These are phyloP conservation scores for Penicillium sp. DNA, from an alignment of 2,329 filamentous ascomycete species.

Conservation along the genomic window DNA sequence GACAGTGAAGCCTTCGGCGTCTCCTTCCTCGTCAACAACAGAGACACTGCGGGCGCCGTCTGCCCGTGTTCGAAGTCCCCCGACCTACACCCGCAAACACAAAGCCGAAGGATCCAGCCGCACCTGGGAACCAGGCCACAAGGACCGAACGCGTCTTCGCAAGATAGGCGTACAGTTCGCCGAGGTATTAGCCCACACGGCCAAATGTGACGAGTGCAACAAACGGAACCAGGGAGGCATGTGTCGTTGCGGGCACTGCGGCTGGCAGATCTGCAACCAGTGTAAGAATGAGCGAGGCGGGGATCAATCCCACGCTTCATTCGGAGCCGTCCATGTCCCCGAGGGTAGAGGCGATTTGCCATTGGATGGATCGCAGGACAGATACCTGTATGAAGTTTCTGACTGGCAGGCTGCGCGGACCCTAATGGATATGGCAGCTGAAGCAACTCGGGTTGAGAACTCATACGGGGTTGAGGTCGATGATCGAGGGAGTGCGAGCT, in stretches of 20 bases:
- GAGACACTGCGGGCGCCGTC: neutral
- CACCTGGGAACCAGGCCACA: neutral
- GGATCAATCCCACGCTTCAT: conserved; percentile 10
- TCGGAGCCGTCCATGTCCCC: conserved; percentile 6
- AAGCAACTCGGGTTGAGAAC: no score
- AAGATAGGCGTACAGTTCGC: conserved; percentile 13
- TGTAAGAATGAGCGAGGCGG: conserved; percentile 10
- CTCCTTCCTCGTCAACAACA: neutral
- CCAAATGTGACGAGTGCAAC: conserved; percentile 18
- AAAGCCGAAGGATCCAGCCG: neutral
- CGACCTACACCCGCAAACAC: neutral
- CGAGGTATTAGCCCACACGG: conserved; percentile 16
- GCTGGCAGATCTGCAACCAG: conserved; percentile 16
- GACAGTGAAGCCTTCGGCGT: neutral
- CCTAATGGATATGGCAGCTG: neutral
- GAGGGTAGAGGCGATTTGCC: neutral
- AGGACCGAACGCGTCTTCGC: neutral
- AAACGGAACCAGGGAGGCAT: conserved; percentile 16
- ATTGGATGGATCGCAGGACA: neutral
- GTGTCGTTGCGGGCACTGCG: conserved; percentile 14
- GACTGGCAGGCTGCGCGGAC: neutral
- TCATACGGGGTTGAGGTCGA: neutral
- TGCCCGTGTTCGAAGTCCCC: neutral
- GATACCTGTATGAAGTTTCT: neutral
- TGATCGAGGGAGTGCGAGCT: neutral